Percentiles rank a stretch among this genome's conserved stretches.
Conservation (phyloP, 345 rosid species). For the Cardiospermum halicacabum region DNA sequence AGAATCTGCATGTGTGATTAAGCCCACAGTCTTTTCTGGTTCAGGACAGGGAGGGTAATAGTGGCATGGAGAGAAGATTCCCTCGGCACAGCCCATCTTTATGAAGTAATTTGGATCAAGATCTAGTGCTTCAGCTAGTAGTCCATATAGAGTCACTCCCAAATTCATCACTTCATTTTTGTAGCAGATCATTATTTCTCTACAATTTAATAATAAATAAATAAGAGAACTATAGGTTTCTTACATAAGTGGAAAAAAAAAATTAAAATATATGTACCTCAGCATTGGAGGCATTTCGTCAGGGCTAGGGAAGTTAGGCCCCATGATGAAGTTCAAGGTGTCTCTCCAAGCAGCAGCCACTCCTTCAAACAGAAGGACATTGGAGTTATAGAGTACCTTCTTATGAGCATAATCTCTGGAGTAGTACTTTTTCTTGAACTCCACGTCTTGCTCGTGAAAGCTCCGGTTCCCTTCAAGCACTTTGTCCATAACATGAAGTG, state of each 20-base stretch:
- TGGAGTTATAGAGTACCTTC: conserved; percentile 29
- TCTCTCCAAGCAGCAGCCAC: conserved; percentile 24
- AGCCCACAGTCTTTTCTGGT: conserved; percentile 26
- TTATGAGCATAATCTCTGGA: conserved; percentile 22
- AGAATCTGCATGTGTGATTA: conserved; percentile 20
- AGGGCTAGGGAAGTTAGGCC: too few relatives aligned
- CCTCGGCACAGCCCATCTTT: conserved; percentile 24
- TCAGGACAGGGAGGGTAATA: conserved; percentile 34
- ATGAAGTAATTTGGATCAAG: conserved; percentile 10
- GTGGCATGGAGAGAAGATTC: conserved; percentile 7
- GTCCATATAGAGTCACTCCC: conserved; percentile 2
- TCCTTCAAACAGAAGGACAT: conserved; percentile 28
- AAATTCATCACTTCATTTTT: conserved; percentile 9
- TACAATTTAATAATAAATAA: conserved; percentile 8
- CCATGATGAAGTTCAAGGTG: too few relatives aligned
- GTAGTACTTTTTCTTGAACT: conserved; percentile 28
- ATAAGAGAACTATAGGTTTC: too few relatives aligned
- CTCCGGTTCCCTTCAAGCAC: conserved; percentile 24
- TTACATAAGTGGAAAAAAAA: neutral
- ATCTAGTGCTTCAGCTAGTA: conserved; percentile 29
- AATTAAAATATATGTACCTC: too few relatives aligned
- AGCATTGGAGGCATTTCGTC: too few relatives aligned
- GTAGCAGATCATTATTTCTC: conserved; percentile 5
- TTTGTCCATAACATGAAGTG: conserved; percentile 24
- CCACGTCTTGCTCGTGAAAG: conserved; percentile 43